Evolutionary conservation across 345 rosid genomes (phyloP).

Genomic region (Gossypioides kirkii): DNA sequence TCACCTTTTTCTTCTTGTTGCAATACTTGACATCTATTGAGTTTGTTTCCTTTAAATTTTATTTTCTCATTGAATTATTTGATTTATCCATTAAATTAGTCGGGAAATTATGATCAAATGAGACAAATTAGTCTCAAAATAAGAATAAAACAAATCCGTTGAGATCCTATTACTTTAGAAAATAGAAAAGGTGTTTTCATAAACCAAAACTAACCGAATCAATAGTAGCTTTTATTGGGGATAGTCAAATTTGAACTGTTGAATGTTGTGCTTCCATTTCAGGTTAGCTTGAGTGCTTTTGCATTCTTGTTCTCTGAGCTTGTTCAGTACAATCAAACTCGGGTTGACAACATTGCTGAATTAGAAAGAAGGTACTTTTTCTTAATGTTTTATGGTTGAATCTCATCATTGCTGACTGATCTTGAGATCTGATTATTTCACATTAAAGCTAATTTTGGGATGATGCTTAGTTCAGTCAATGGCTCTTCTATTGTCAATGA

Average conservation of each 20-base stretch:
- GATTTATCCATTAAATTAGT: neutral
- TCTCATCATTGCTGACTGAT: neutral
- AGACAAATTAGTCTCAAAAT: neutral
- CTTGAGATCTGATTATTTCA: neutral
- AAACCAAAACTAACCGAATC: neutral
- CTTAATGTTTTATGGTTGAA: neutral
- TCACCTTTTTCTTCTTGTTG: neutral
- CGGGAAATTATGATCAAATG: neutral
- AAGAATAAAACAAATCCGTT: neutral
- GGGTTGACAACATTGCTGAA: constrained; percentile 93
- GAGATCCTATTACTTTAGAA: neutral
- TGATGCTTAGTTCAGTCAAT: neutral
- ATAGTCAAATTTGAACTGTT: neutral
- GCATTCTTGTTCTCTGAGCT: constrained; percentile 70
- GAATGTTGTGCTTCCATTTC: constrained; percentile 8
- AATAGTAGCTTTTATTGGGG: neutral
- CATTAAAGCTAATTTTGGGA: neutral
- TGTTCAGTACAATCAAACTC: constrained; percentile 94
- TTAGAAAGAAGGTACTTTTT: constrained; percentile 69
- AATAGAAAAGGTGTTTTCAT: neutral
- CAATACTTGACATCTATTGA: neutral
- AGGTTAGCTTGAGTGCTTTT: constrained; percentile 65
- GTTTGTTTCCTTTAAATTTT: neutral
- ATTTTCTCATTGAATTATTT: neutral
- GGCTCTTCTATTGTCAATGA: neutral